A percentile compares a stretch with the other conserved stretches of the same genome.
phyloP scores from a whole-genome alignment of 2,329 filamentous ascomycete species.

The Emergomyces africanus region DNA sequence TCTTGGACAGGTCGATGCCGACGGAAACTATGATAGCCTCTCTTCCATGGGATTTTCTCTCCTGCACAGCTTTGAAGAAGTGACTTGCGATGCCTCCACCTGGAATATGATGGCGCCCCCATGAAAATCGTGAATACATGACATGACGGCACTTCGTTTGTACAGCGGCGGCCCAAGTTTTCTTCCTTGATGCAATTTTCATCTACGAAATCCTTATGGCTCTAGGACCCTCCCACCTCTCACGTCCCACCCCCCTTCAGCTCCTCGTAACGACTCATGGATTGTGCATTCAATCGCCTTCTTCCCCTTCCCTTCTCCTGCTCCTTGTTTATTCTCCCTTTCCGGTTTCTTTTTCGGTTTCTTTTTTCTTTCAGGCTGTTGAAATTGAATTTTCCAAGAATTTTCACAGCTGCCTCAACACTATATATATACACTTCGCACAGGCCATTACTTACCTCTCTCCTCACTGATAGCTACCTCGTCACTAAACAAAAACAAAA shows the following conservation, averaged over 20 bases:
- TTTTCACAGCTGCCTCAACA: neutral
- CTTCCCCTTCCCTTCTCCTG: neutral
- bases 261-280: neutral
- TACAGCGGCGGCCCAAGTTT: no score
- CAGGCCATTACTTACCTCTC: no score
- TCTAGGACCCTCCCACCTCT: neutral
- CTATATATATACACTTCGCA: no score
- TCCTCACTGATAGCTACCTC: neutral
- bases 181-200: neutral
- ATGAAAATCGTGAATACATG: neutral
- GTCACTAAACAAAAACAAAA: neutral
- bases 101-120: conserved; percentile 32
- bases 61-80: conserved; percentile 69
- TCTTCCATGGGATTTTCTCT: conserved; percentile 69
- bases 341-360: neutral
- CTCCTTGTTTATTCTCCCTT: no score
- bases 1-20: conserved; percentile 48
- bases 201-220: neutral
- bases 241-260: neutral
- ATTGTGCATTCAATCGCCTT: neutral
- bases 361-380: neutral
- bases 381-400: neutral
- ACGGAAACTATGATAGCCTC: conserved; percentile 61
- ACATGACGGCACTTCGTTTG: no score
- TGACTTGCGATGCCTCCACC: conserved; percentile 54